Percentiles rank a stretch among this genome's conserved stretches.
phyloP scores from a whole-genome alignment of 2,329 filamentous ascomycete genomes.

The Aplosporella prunicola region DNA sequence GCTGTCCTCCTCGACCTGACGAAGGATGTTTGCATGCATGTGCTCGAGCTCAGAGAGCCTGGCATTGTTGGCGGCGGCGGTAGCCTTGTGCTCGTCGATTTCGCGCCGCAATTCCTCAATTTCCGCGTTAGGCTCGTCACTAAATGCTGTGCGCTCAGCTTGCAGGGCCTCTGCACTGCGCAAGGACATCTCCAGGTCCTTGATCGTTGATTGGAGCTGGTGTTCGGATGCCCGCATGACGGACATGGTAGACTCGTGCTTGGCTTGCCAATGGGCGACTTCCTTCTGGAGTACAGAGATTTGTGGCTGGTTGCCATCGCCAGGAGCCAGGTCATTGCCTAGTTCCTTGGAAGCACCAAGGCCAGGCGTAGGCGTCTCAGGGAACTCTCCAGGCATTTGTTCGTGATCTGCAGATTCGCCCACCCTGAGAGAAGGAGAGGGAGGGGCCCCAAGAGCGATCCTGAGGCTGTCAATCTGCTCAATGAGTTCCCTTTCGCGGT shows the following conservation, averaged over 20 bases:
- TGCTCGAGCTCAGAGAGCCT: slow-evolving; percentile 68
- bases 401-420: not conserved
- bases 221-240: slow-evolving; percentile 64
- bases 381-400: slow-evolving; percentile 29
- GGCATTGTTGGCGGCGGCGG: slow-evolving; percentile 57
- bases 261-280: slow-evolving; percentile 63
- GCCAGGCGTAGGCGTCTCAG: slow-evolving; percentile 24
- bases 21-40: slow-evolving; percentile 55
- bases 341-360: slow-evolving; percentile 19
- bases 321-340: slow-evolving; percentile 10
- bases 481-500: slow-evolving; percentile 65
- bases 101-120: slow-evolving; percentile 56
- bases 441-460: slow-evolving; percentile 36
- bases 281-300: slow-evolving; percentile 62
- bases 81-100: slow-evolving; percentile 70
- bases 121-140: slow-evolving; percentile 26
- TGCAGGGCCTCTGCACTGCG: slow-evolving; percentile 28
- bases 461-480: slow-evolving; percentile 62
- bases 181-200: slow-evolving; percentile 59
- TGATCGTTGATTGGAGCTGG: slow-evolving; percentile 61
- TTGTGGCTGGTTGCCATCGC: slow-evolving; percentile 42
- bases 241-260: slow-evolving; percentile 62
- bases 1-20: slow-evolving; percentile 58
- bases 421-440: slow-evolving; percentile 11
- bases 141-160: slow-evolving; percentile 17